These are phyloP conservation scores for Salmacisia buchloeana DNA, from an alignment of 1,284 basidiomycete species.

Conservation along the genomic window DNA sequence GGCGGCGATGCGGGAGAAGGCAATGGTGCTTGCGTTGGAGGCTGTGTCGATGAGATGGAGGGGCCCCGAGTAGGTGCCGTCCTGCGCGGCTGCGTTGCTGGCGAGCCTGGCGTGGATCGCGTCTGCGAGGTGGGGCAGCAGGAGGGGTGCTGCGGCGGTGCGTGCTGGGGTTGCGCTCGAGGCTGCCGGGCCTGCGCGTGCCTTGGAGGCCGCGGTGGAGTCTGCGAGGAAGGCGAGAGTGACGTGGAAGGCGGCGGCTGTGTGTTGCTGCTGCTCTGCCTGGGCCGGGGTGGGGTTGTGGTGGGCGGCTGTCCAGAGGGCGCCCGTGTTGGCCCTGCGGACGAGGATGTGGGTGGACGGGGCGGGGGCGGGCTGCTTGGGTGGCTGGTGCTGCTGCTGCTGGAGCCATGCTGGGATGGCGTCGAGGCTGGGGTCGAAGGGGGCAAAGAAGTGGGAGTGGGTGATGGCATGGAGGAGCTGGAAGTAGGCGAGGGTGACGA, in stretches of 20 bases:
- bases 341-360: not conserved
- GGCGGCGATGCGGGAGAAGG: conserved; percentile 4
- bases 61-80: not conserved
- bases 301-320: not conserved
- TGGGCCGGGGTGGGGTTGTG: too few species aligned
- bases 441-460: conserved; percentile 54
- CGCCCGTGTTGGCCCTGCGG: not conserved
- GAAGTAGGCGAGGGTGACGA: conserved; percentile 85
- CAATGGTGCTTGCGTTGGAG: conserved; percentile 3
- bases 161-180: not conserved
- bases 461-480: conserved; percentile 81
- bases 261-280: too few species aligned
- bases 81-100: not conserved
- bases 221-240: conserved; percentile 7
- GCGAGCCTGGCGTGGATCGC: not conserved
- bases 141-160: not conserved
- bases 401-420: not conserved
- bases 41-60: not conserved
- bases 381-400: not conserved
- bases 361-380: not conserved
- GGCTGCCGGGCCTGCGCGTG: not conserved
- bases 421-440: conserved; percentile 10
- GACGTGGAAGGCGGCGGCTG: not conserved
- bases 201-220: too few species aligned
- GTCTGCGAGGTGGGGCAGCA: not conserved